Base-by-base conservation (phyloP, 2,329 filamentous ascomycete genomes). In the Monosporascus sp. region DNA sequence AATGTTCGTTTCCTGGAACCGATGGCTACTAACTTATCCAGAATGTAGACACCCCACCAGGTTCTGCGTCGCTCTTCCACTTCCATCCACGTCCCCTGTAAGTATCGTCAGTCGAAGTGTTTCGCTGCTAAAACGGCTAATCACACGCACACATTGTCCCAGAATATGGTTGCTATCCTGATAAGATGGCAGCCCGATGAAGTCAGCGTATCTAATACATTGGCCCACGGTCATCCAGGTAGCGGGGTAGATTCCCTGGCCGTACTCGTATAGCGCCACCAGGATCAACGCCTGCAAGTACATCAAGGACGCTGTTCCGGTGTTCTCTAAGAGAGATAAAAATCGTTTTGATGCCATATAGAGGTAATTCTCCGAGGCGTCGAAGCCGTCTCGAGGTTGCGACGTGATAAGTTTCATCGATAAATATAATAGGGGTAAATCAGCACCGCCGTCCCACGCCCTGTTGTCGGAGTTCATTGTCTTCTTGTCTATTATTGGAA, bases 181-280 rank as follows among this genome's bases (percentile, higher is more conserved):
- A 26, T 68, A 65, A 8, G 65, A 63, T 6, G 65, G 72, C 20
- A 79, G 60, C 2, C 74, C 75, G n/a, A 79, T 64, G 11, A 77
- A 67, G 43, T 75, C 72, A 8, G 71, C 70, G 57, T 78, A 76
- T 51, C 76, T 65, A 20, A 72, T 68, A 60, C 74, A 76, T 60
- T 68, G 66, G 2, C 72, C 76, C 6, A 76, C 67, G 1, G 74
- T 73, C 63, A 79, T 73, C 68, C 74, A 80, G 15, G 75, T 75
- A 11, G 75, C 72, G 3, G 78, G 77, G 56, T 79, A 79, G 47
- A 80, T 74, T 3, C 68, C 72, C 55, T 80, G 77, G 1, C 74
- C 72, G 53, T 74, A 68, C 58, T 80, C 77, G 59, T 77, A 79
- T 3, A 78, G 62, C 7, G 75, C 68, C 22, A 79, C 64, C 15